Percentiles rank a stretch among this genome's conserved stretches.
Conservation (phyloP, 805 yeast genomes). For the Jamesozyma hellenica region DNA sequence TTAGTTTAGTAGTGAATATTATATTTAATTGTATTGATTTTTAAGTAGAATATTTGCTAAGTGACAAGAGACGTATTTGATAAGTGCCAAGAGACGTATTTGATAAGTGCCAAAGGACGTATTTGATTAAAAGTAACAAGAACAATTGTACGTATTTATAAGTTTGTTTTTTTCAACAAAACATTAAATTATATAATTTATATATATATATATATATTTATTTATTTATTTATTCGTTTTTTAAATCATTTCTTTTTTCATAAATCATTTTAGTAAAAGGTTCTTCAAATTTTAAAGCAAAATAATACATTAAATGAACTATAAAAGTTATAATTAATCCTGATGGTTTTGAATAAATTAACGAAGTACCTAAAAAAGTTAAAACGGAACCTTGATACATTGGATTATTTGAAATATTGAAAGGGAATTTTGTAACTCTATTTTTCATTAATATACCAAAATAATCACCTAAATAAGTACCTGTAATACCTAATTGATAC, state of each 20-base stretch:
- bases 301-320: slow-evolving; percentile 70
- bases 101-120: no score
- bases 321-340: slow-evolving; percentile 65
- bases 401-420: slow-evolving; percentile 83
- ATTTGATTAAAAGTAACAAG: no score
- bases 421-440: slow-evolving; percentile 87
- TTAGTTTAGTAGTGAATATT: no score
- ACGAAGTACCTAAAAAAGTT: slow-evolving; percentile 82
- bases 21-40: no score
- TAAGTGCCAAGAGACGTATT: no score
- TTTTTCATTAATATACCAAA: slow-evolving; percentile 90
- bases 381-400: slow-evolving; percentile 93
- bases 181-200: not conserved
- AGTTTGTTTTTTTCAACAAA: no score
- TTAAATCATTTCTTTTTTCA: slow-evolving; percentile 48
- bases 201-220: not conserved
- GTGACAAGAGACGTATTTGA: no score
- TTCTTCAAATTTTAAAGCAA: slow-evolving; percentile 85
- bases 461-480: slow-evolving; percentile 94
- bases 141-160: no score
- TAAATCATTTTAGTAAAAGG: slow-evolving; percentile 92
- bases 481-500: slow-evolving; percentile 90
- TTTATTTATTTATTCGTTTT: slow-evolving; percentile 10
- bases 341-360: slow-evolving; percentile 82
- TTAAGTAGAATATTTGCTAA: no score